Evolutionary conservation across 75 land plant species (phyloP).

Genomic region (Pinus albicaulis): DNA sequence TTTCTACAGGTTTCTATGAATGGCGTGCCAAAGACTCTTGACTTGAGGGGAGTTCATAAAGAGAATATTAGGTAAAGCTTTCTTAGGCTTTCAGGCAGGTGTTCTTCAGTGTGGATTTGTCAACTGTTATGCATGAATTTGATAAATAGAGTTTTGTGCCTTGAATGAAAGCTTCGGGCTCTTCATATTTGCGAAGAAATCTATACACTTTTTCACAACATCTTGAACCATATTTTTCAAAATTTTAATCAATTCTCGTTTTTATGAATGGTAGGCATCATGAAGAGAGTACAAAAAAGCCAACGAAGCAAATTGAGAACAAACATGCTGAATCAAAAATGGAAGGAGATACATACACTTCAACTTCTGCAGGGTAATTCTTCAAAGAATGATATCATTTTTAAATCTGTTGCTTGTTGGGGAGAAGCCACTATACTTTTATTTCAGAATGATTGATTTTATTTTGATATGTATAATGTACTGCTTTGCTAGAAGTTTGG

Average conservation of each 20-base stretch:
- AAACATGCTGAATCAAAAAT: background rate
- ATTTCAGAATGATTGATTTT: background rate
- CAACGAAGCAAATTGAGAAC: constrained; percentile 4
- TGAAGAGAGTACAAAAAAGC: background rate
- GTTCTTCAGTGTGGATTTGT: background rate
- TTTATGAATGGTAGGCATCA: constrained; percentile 7
- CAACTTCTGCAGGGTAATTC: constrained; percentile 5
- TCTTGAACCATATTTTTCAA: background rate
- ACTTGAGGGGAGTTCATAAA: background rate
- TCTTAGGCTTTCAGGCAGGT: background rate
- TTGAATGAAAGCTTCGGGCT: background rate
- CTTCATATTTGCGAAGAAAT: background rate
- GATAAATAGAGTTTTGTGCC: background rate
- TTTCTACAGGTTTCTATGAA: constrained; percentile 5
- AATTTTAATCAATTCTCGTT: background rate
- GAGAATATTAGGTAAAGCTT: constrained; percentile 7
- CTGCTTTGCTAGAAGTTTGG: background rate
- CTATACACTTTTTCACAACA: background rate
- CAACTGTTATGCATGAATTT: background rate
- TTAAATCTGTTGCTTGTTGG: background rate
- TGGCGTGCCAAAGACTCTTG: background rate
- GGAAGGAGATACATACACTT: background rate
- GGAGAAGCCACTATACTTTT: background rate
- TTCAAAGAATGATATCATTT: background rate
- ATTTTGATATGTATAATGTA: background rate